A percentile compares a stretch with the other conserved stretches of the same genome.
Evolutionary conservation across 1,284 basidiomycete genomes (phyloP).

Genomic region (Ganoderma sinense): DNA sequence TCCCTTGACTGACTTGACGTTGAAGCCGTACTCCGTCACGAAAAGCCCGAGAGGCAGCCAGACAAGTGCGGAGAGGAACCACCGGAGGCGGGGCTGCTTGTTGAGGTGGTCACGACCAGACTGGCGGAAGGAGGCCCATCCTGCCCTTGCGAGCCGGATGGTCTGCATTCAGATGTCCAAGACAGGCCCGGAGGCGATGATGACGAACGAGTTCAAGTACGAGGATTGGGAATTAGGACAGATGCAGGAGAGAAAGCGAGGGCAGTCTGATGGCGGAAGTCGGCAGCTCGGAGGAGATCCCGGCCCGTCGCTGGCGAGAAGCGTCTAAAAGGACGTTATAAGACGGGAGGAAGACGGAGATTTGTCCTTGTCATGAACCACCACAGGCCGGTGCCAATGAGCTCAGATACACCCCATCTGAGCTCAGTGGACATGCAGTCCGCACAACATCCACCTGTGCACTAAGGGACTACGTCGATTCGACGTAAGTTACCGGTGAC

Average conservation of each 20-base stretch:
- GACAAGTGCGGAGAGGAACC: slow-evolving; percentile 46
- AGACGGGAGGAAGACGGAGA: not conserved
- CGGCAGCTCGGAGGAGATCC: not conserved
- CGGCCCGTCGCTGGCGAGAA: not conserved
- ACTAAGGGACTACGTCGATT: not conserved
- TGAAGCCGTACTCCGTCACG: slow-evolving; percentile 59
- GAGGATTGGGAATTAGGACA: too few relatives aligned
- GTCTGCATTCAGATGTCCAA: slow-evolving; percentile 10
- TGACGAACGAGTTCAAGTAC: not conserved
- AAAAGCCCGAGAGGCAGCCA: slow-evolving; percentile 66
- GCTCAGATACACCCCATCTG: not conserved
- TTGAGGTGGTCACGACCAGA: slow-evolving; percentile 28
- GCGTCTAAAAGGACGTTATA: not conserved
- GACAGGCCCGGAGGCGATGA: not conserved
- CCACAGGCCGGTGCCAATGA: not conserved
- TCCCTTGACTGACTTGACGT: slow-evolving; percentile 64
- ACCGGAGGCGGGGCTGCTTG: slow-evolving; percentile 27
- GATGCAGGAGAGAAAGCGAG: too few relatives aligned
- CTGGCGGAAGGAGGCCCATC: slow-evolving; percentile 18
- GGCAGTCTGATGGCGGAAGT: too few relatives aligned
- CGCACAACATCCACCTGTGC: not conserved
- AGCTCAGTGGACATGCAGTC: not conserved
- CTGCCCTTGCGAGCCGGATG: slow-evolving; percentile 14
- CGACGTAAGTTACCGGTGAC: not conserved
- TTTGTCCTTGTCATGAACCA: not conserved